Percentiles rank a stretch among this genome's conserved stretches.
phyloP scores from a whole-genome alignment of 1,284 basidiomycete species.

The Sporisorium sorghi region DNA sequence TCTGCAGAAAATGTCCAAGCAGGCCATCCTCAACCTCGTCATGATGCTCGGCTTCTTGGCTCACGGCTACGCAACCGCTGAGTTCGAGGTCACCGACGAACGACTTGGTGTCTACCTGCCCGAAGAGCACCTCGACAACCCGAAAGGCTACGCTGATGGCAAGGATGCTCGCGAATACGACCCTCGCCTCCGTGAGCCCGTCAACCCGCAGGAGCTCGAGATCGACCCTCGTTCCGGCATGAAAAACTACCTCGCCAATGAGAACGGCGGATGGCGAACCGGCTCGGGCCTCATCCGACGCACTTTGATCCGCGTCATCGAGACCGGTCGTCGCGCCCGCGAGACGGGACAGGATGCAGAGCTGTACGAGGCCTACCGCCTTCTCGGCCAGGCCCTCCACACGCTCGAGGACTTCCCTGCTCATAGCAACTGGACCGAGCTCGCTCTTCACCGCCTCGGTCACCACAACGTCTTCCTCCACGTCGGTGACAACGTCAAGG shows the following conservation, averaged over 20 bases:
- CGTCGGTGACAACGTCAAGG: conserved; percentile 81
- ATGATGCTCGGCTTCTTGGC: conserved; percentile 73
- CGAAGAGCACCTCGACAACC: conserved; percentile 80
- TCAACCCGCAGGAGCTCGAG: conserved; percentile 82
- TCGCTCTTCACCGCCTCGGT: conserved; percentile 79
- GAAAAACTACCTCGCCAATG: conserved; percentile 95
- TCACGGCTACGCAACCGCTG: conserved; percentile 74
- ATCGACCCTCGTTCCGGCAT: conserved; percentile 88
- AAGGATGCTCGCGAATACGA: conserved; percentile 82
- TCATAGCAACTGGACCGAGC: conserved; percentile 74
- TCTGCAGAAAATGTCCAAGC: conserved; percentile 67
- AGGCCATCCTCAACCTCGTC: conserved; percentile 87
- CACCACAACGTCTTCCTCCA: conserved; percentile 85
- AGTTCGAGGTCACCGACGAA: conserved; percentile 90
- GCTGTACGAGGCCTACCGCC: conserved; percentile 77
- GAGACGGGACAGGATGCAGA: conserved; percentile 74
- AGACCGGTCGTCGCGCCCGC: conserved; percentile 74
- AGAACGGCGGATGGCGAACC: conserved; percentile 82
- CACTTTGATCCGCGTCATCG: conserved; percentile 78
- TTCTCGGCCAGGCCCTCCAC: conserved; percentile 73
- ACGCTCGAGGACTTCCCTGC: conserved; percentile 88
- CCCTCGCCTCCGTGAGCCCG: conserved; percentile 80
- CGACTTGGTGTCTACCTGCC: conserved; percentile 88
- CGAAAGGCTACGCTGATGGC: conserved; percentile 75
- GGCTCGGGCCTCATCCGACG: conserved; percentile 84